Conservation (phyloP, 805 yeast genomes). For the Hanseniaspora pseudoguilliermondii region DNA sequence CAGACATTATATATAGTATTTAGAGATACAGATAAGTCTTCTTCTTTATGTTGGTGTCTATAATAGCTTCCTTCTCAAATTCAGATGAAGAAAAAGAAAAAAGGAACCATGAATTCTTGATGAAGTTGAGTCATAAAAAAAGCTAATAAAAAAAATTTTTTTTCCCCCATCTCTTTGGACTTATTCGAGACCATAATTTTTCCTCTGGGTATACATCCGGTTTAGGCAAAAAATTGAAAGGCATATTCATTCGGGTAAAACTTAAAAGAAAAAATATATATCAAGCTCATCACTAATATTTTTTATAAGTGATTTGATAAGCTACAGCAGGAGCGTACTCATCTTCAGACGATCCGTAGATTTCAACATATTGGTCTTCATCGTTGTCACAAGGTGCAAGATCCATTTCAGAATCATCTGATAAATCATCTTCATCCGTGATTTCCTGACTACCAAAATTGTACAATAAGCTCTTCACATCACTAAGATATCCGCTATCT, state of each 20-base stretch:
- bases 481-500: background rate
- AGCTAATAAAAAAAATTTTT: too few relatives aligned
- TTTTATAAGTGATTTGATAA: conserved; percentile 15
- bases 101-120: too few relatives aligned
- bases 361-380: background rate
- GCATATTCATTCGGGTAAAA: background rate
- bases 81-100: too few relatives aligned
- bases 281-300: background rate
- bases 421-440: background rate
- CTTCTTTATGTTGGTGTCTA: too few relatives aligned
- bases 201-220: background rate
- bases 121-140: too few relatives aligned
- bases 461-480: background rate
- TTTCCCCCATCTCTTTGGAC: too few relatives aligned
- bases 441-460: background rate
- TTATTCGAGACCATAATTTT: background rate
- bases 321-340: conserved; percentile 18
- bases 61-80: too few relatives aligned
- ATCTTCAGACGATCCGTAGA: conserved; percentile 14
- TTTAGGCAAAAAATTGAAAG: background rate
- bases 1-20: conserved; percentile 7
- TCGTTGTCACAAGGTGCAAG: background rate
- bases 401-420: background rate
- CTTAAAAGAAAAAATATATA: background rate
- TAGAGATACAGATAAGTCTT: background rate